A percentile compares a stretch with the other conserved stretches of the same genome.
These are phyloP conservation scores for Paramecium sexaurelia DNA, from an alignment of 73 alveolate species.

Conservation along the genomic window DNA sequence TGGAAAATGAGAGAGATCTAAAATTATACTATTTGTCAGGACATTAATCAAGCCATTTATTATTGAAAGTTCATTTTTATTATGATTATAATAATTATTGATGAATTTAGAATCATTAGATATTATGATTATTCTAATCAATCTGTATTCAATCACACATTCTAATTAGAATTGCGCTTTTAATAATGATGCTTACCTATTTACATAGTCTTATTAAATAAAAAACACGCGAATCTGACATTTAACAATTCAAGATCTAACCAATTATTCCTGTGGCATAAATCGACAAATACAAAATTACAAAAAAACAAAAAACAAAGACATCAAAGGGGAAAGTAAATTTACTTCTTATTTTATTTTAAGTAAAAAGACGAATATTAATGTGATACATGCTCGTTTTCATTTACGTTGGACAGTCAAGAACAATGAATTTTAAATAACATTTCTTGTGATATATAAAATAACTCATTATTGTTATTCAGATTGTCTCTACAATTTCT, in stretches of 20 bases:
- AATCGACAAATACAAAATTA: conserved; percentile 7
- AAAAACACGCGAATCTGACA: not conserved
- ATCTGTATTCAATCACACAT: not conserved
- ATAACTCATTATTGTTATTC: not conserved
- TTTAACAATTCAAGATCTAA: not conserved
- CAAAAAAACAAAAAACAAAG: conserved; percentile 7
- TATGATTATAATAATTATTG: conserved; percentile 46
- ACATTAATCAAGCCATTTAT: not conserved
- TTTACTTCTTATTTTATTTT: not conserved
- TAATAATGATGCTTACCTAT: not conserved
- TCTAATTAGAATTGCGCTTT: not conserved
- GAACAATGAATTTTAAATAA: not conserved
- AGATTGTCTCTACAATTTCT: not conserved
- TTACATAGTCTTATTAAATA: not conserved
- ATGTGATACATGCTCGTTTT: conserved; percentile 24
- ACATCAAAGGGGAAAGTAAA: not conserved
- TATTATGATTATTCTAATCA: not conserved
- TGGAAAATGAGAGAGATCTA: not conserved
- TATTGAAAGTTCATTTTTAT: not conserved
- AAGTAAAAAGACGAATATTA: conserved; percentile 18
- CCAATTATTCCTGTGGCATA: conserved; percentile 16
- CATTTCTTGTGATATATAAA: not conserved
- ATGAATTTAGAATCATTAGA: conserved; percentile 33
- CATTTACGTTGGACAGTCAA: not conserved
- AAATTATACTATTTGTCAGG: not conserved